Evolutionary conservation across 2,329 filamentous ascomycete species (phyloP), one percentile per base, ranked within the genome.

Genomic region (Tolypocladium tundrense): DNA sequence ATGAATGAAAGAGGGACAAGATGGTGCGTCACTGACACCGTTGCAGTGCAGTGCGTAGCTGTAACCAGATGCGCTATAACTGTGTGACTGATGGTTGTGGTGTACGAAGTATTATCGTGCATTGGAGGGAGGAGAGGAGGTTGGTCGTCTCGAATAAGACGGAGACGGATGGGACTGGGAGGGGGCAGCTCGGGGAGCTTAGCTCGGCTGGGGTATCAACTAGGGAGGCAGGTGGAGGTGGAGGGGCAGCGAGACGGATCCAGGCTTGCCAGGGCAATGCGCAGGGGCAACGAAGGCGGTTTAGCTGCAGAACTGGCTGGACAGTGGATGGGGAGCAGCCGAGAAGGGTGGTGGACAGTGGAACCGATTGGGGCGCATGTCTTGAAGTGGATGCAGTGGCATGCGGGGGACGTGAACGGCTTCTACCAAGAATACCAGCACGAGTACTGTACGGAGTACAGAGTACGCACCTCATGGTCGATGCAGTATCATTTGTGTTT

Each of bases 381-480:
- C 39, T 53, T 42, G 39, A 27, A 24, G 48, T 31, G 10, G 33
- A 39, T 35, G 48, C 7, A 33, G 39, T 5, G 43, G 24, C 24
- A 24, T 33, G 27, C 48, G 31, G 48, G 27, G 48, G 14, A 3
- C 13, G 31, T n/a, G 16, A 35, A 33, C 9, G 11, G 48, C 31
- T 13, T 5, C 24, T 4, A 42, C 42, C 11, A 2, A 4, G 40
- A n/a, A n/a, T 43, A 61, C 24, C 24, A 27, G 24, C 24, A 27
- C 60, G 56, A 8, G 31, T 33, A 33, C 31, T 33, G 31, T 50
- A 27, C 24, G 24, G 24, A 27, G 31, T 50, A 27, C 24, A 2
- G 24, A 27, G 24, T 27, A 61, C 60, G 55, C 60, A 61, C 60
- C 58, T 61, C 60, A 61, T 61, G 56, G 58, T 31, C 37, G 37